These are phyloP conservation scores for Neotropicomus parvogracilis DNA, from an alignment of 1,284 basidiomycete genomes.

Conservation along the genomic window DNA sequence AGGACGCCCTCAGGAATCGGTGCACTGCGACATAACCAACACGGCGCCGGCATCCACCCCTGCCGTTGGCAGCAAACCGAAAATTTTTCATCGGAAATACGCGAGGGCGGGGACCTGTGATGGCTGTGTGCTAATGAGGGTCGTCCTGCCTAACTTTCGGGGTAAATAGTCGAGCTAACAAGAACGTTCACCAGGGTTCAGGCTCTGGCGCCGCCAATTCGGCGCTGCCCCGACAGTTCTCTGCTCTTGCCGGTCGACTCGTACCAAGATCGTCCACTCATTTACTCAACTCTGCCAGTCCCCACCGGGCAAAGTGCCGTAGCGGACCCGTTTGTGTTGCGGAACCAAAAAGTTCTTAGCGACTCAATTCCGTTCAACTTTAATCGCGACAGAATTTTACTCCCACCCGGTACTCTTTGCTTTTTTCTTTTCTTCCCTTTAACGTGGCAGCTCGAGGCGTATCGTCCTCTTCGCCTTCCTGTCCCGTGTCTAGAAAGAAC, in stretches of 20 bases:
- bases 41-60: slow-evolving; percentile 15
- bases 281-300: slow-evolving; percentile 26
- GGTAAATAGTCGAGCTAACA: slow-evolving; percentile 29
- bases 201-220: slow-evolving; percentile 31
- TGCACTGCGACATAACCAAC: slow-evolving; percentile 1
- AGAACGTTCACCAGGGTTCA: slow-evolving; percentile 32
- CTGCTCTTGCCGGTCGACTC: slow-evolving; percentile 17
- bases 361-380: slow-evolving; percentile 38
- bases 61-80: slow-evolving; percentile 24
- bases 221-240: slow-evolving; percentile 29
- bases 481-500: slow-evolving; percentile 18
- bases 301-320: slow-evolving; percentile 30
- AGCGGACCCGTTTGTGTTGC: slow-evolving; percentile 35
- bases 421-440: slow-evolving; percentile 24
- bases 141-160: slow-evolving; percentile 31
- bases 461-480: slow-evolving; percentile 14
- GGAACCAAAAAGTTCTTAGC: slow-evolving; percentile 39
- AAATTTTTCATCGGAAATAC: slow-evolving; percentile 39
- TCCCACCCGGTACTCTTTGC: slow-evolving; percentile 25
- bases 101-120: slow-evolving; percentile 38
- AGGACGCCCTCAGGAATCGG: slow-evolving; percentile 6
- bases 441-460: slow-evolving; percentile 17
- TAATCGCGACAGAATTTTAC: slow-evolving; percentile 36
- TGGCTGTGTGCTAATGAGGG: slow-evolving; percentile 39
- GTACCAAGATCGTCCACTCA: slow-evolving; percentile 28